These are phyloP conservation scores for Syncephalastrum racemosum DNA, from an alignment of 371 early-diverging fungal genomes.

Conservation along the genomic window DNA sequence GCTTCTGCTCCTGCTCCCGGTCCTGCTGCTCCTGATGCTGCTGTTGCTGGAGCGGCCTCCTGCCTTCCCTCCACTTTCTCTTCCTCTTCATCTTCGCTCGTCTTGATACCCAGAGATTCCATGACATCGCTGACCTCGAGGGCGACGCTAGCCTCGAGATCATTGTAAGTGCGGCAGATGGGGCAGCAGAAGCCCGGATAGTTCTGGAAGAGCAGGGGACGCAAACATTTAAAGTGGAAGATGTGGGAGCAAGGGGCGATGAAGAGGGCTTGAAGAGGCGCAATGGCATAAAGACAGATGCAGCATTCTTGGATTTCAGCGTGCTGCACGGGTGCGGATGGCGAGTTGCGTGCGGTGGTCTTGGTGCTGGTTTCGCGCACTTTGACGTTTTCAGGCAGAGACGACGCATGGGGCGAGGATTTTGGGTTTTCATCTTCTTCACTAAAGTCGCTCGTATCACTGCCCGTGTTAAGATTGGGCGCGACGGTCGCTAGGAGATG, in stretches of 20 bases:
- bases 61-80: not conserved
- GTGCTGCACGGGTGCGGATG: slow-evolving; percentile 6
- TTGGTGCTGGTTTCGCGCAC: not conserved
- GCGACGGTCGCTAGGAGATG: slow-evolving; percentile 13
- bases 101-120: slow-evolving; percentile 29
- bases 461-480: not conserved
- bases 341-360: slow-evolving; percentile 1
- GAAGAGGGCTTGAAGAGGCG: slow-evolving; percentile 94
- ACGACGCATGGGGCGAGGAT: no score
- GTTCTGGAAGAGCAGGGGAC: slow-evolving; percentile 61
- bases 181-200: slow-evolving; percentile 91
- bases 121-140: slow-evolving; percentile 69
- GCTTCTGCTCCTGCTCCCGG: slow-evolving; percentile 3
- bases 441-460: not conserved
- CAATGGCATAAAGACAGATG: slow-evolving; percentile 92
- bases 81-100: slow-evolving; percentile 10
- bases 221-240: slow-evolving; percentile 94
- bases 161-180: slow-evolving; percentile 92
- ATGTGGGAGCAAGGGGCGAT: slow-evolving; percentile 97
- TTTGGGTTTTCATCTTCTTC: not conserved
- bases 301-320: slow-evolving; percentile 82
- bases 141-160: slow-evolving; percentile 77
- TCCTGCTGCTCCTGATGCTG: not conserved
- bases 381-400: no score
- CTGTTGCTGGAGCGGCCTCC: not conserved